phyloP scores from a whole-genome alignment of 1,139 yeast genomes.

The Geotrichum bryndzae region DNA sequence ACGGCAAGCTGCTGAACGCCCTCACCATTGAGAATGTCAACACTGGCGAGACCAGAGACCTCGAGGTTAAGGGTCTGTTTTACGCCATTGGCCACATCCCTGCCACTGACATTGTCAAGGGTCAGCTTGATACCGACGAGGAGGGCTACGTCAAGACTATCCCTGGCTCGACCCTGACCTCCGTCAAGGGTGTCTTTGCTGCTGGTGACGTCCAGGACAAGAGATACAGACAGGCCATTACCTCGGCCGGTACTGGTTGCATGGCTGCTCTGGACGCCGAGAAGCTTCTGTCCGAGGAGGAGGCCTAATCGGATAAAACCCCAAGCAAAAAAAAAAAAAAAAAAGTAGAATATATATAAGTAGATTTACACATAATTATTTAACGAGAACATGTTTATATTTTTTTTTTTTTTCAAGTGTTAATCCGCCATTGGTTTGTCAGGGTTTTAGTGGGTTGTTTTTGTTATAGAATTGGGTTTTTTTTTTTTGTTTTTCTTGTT shows the following conservation, averaged over 20 bases:
- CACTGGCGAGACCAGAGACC: slow-evolving; percentile 60
- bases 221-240: slow-evolving; percentile 95
- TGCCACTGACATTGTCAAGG: slow-evolving; percentile 75
- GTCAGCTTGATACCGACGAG: slow-evolving; percentile 78
- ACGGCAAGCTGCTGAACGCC: slow-evolving; percentile 52
- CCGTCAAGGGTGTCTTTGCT: slow-evolving; percentile 90
- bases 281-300: slow-evolving; percentile 69
- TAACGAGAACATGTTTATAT: neutral
- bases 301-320: slow-evolving; percentile 26
- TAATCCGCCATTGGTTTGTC: neutral
- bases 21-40: slow-evolving; percentile 54
- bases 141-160: slow-evolving; percentile 80
- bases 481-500: no score
- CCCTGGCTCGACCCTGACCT: slow-evolving; percentile 84
- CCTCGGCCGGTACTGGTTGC: slow-evolving; percentile 98
- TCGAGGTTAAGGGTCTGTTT: slow-evolving; percentile 85
- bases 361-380: neutral
- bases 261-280: slow-evolving; percentile 98
- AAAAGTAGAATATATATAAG: neutral
- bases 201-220: slow-evolving; percentile 99
- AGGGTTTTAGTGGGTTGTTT: no score
- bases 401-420: neutral
- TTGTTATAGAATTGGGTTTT: neutral
- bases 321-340: neutral
- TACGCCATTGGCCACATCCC: slow-evolving; percentile 98